Base-by-base conservation (phyloP, 176 grass and related monocot species). In the Dendrocalamus sinicus region DNA sequence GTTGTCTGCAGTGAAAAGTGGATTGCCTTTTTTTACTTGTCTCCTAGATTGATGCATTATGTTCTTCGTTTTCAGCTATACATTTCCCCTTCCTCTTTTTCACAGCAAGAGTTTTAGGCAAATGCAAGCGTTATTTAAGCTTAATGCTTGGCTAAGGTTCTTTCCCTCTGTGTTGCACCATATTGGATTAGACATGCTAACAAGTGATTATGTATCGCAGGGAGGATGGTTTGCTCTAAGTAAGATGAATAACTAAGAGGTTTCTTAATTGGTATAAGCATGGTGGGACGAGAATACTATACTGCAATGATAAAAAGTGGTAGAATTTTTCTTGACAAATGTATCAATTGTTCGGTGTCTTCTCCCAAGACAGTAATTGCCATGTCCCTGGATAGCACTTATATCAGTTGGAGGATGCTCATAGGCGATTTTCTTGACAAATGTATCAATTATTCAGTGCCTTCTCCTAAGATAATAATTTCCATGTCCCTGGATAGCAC, bases 1-100 rank as follows among this genome's bases (percentile, higher is more conserved):
- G 92, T 72, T 94, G 61, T 60, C 84, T 9, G 9, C 70, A 77
- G 57, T 43, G 70, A 76, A 92, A 93, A 93, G 89, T 65, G 57
- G 51, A 57, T 64, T 84, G 78, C 87, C 85, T 97, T 97, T 97
- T 97, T 97, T 97, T 85, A 93, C 91, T 77, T 83, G 32, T 79
- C 64, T 78, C 75, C 50, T 23, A 37, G 60, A 75, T 40, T 83
- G 79, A 88, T 61, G 72, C 70, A 69, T 85, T 48, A 70, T 47
- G 39, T 61, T 80, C 24, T 77, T 85, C 23, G 1, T 75, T 81
- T 76, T 71, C 45, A 73, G 76, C 37, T 61, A 39, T 58, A 54
- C 64, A 35, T 59, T 20, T 59, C 45, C 76, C 51, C 35, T 63
- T 73, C 51, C 81, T 69, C 17, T 17, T 43, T 86, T n/a, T 63